phyloP scores from a whole-genome alignment of 495 filamentous ascomycete species.

The Clohesyomyces aquaticus region DNA sequence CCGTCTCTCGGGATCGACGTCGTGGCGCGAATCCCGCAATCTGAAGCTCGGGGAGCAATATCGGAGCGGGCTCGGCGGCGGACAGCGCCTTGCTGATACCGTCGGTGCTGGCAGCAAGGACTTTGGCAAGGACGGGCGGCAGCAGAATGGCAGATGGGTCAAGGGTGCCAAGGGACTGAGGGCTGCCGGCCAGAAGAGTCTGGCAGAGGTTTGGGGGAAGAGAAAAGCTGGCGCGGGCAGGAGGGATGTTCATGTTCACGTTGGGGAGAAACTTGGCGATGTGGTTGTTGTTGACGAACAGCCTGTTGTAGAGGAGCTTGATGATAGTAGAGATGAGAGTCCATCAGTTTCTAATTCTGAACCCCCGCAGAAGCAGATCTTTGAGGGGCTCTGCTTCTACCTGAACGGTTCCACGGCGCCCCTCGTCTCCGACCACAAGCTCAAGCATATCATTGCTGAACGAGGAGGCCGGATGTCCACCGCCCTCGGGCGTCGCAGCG shows the following conservation, averaged over 20 bases:
- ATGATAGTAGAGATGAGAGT: not conserved
- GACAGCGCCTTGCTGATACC: conserved; percentile 59
- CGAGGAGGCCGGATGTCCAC: conserved; percentile 74
- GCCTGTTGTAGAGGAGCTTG: not conserved
- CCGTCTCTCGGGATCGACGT: conserved; percentile 58
- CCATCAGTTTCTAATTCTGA: not conserved
- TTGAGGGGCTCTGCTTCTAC: conserved; percentile 72
- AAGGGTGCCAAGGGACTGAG: conserved; percentile 50
- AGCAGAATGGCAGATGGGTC: conserved; percentile 51
- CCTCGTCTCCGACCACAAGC: conserved; percentile 78
- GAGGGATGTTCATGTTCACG: conserved; percentile 30
- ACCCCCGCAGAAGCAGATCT: conserved; percentile 53
- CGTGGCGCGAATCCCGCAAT: conserved; percentile 72
- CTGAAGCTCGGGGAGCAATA: conserved; percentile 72
- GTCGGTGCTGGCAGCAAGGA: conserved; percentile 56
- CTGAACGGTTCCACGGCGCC: conserved; percentile 88
- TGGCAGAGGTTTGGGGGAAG: conserved; percentile 43
- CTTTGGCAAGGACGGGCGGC: conserved; percentile 50
- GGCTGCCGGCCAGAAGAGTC: conserved; percentile 52
- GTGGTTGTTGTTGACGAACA: no score
- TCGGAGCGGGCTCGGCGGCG: conserved; percentile 52
- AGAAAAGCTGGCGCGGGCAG: conserved; percentile 39
- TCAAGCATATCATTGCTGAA: conserved; percentile 75
- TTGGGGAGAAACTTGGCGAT: conserved; percentile 40
- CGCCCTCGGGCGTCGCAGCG: conserved; percentile 67